A percentile compares a stretch with the other conserved stretches of the same genome.
Evolutionary conservation across 176 grass and related monocot genomes (phyloP).

Genomic region (Oryza meridionalis): DNA sequence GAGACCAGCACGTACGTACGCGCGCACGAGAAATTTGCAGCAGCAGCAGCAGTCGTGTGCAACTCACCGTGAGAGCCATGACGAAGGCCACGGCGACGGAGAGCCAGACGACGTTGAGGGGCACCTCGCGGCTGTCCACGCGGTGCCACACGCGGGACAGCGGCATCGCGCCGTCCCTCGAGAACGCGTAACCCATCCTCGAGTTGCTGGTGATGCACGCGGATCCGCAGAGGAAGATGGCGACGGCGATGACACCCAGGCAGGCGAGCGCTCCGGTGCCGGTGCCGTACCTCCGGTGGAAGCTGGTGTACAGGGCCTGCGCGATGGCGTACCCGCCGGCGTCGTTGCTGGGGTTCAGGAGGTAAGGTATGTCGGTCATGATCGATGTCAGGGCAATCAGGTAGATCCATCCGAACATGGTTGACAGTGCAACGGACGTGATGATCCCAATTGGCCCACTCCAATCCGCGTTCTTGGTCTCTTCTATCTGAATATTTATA

Average conservation of each 20-base stretch:
- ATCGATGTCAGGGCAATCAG: too few species aligned
- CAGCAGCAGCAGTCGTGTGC: too few species aligned
- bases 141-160: slow-evolving; percentile 52
- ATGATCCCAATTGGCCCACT: too few species aligned
- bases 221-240: slow-evolving; percentile 55
- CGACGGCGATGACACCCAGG: slow-evolving; percentile 45
- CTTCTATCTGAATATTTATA: too few species aligned
- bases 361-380: slow-evolving; percentile 48
- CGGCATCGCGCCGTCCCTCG: slow-evolving; percentile 70
- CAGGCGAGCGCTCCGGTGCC: slow-evolving; percentile 55
- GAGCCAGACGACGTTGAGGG: slow-evolving; percentile 71
- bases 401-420: too few species aligned
- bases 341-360: slow-evolving; percentile 53
- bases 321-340: slow-evolving; percentile 70
- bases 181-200: slow-evolving; percentile 77
- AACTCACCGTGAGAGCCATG: slow-evolving; percentile 49
- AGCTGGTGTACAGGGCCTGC: slow-evolving; percentile 51
- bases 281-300: slow-evolving; percentile 51
- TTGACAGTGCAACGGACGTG: too few species aligned
- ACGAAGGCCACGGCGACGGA: slow-evolving; percentile 51
- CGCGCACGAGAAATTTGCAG: too few species aligned
- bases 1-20: too few species aligned
- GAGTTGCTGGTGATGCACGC: slow-evolving; percentile 62
- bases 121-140: slow-evolving; percentile 65
- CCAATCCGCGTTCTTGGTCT: too few species aligned